Percentiles rank a stretch among this genome's conserved stretches.
Evolutionary conservation across 2,329 filamentous ascomycete species (phyloP).

Genomic region (Sporothrix phasma): DNA sequence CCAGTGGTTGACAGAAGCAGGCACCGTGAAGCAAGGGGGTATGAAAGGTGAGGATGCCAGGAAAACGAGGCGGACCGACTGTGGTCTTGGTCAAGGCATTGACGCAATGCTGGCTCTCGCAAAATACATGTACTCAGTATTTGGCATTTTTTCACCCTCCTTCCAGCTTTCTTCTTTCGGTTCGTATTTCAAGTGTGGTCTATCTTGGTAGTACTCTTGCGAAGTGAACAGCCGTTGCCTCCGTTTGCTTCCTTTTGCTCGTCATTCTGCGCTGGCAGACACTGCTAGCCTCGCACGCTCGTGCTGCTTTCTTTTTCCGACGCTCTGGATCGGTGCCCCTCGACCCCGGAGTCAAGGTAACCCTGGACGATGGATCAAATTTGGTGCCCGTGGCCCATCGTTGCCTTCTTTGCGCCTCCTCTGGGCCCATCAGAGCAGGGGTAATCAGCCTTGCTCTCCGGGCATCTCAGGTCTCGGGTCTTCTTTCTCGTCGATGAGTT

Average conservation of each 20-base stretch:
- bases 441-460: no score
- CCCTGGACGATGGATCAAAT: background rate
- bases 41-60: background rate
- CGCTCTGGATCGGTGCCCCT: background rate
- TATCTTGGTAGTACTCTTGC: no score
- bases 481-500: no score
- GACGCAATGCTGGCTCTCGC: background rate
- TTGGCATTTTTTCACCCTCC: background rate
- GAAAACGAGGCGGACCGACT: no score
- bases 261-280: background rate
- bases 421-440: no score
- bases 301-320: background rate
- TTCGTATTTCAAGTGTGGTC: no score
- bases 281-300: background rate
- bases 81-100: background rate
- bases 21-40: background rate
- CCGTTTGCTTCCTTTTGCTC: background rate
- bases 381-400: no score
- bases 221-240: no score
- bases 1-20: background rate
- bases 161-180: background rate
- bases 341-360: background rate
- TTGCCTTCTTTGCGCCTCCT: background rate
- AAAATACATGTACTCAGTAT: background rate
- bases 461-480: no score